Conservation (phyloP, 2,329 filamentous ascomycete genomes). For the Monosporascus cannonballus region DNA sequence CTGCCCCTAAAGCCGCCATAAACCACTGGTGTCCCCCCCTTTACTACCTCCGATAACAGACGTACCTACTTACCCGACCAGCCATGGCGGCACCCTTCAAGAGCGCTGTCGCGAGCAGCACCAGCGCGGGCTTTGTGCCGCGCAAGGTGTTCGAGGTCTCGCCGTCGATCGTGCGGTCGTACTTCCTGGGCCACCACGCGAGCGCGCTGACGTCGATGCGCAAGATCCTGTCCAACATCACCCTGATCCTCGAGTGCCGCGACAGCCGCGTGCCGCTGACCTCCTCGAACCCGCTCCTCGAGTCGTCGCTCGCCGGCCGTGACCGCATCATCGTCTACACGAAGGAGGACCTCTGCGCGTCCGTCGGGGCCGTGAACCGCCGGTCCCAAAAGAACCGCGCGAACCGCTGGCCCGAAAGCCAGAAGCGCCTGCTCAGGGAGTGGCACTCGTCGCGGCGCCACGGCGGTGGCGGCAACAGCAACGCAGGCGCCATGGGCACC, state of each 20-base stretch:
- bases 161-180: constrained; percentile 72
- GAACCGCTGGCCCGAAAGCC: constrained; percentile 18
- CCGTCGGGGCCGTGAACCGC: constrained; percentile 6
- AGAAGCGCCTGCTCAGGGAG: constrained; percentile 9
- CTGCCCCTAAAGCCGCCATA: constrained; percentile 1
- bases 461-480: constrained; percentile 11
- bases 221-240: constrained; percentile 69
- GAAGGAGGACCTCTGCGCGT: constrained; percentile 67
- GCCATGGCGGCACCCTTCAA: constrained; percentile 11
- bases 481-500: neutral
- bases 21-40: neutral
- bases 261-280: constrained; percentile 88
- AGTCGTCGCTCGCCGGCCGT: constrained; percentile 65
- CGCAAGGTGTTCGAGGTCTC: constrained; percentile 68
- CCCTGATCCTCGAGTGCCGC: constrained; percentile 88
- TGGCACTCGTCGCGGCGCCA: constrained; percentile 16
- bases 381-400: constrained; percentile 1
- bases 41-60: neutral
- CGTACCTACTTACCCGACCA: neutral
- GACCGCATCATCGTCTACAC: constrained; percentile 85
- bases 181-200: constrained; percentile 90
- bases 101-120: constrained; percentile 1
- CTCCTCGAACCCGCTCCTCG: constrained; percentile 84
- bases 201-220: constrained; percentile 79
- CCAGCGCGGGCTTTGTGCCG: constrained; percentile 54